These are phyloP conservation scores for Metschnikowia continentalis DNA, from an alignment of 805 yeast genomes.

Conservation along the genomic window DNA sequence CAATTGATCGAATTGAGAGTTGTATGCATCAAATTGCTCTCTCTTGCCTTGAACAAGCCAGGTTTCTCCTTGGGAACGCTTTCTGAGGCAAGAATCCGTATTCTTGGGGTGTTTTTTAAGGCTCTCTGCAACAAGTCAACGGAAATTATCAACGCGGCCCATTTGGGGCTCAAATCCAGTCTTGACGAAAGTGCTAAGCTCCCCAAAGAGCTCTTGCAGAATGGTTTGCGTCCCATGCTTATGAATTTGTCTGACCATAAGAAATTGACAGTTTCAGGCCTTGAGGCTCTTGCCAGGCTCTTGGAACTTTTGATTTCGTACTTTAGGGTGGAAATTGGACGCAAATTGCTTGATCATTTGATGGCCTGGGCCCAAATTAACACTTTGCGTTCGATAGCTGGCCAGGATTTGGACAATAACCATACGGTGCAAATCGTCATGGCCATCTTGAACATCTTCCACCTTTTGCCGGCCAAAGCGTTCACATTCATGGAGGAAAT, in stretches of 20 bases:
- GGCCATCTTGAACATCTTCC: slow-evolving; percentile 88
- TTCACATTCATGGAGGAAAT: slow-evolving; percentile 87
- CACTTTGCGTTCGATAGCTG: slow-evolving; percentile 68
- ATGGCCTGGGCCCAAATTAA: slow-evolving; percentile 94
- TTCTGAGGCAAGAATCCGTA: slow-evolving; percentile 75
- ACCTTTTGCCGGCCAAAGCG: slow-evolving; percentile 87
- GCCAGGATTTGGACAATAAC: slow-evolving; percentile 75
- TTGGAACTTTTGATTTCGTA: slow-evolving; percentile 85
- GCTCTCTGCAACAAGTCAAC: slow-evolving; percentile 82
- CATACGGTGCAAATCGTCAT: slow-evolving; percentile 81
- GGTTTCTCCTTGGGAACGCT: slow-evolving; percentile 74
- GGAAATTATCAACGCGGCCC: slow-evolving; percentile 90
- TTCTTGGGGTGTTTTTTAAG: slow-evolving; percentile 91
- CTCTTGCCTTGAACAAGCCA: slow-evolving; percentile 79
- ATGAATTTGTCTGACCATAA: slow-evolving; percentile 94
- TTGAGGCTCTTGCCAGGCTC: slow-evolving; percentile 85
- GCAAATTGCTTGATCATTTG: slow-evolving; percentile 85
- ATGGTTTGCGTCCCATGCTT: slow-evolving; percentile 90
- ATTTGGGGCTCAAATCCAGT: slow-evolving; percentile 78
- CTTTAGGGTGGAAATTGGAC: slow-evolving; percentile 95
- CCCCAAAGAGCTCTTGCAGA: slow-evolving; percentile 93
- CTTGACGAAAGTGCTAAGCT: slow-evolving; percentile 80
- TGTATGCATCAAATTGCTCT: slow-evolving; percentile 78
- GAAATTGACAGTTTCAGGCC: slow-evolving; percentile 79
- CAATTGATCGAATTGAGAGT: slow-evolving; percentile 84